Conservation (phyloP, 345 rosid species). For the Punica granatum region DNA sequence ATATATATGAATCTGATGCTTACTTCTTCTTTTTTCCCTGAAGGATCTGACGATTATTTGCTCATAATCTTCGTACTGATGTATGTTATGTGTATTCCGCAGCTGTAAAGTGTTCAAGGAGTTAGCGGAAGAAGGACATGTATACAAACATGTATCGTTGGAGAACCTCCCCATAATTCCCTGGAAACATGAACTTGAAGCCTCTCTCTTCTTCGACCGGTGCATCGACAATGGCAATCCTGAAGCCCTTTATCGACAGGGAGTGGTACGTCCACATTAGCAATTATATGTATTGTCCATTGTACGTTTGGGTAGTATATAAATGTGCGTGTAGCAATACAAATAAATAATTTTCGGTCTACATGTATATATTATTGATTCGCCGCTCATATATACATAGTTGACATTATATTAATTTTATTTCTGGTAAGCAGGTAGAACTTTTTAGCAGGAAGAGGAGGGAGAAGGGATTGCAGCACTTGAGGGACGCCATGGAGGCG, state of each 20-base stretch:
- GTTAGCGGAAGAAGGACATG: neutral
- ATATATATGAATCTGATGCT: neutral
- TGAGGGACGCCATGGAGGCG: neutral
- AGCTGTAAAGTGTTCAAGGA: neutral
- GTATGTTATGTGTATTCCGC: neutral
- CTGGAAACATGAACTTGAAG: neutral
- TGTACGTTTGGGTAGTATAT: too few species aligned
- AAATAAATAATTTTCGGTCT: too few species aligned
- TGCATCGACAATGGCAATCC: neutral
- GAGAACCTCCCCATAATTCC: neutral
- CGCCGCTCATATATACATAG: neutral
- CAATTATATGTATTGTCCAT: neutral
- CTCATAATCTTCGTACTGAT: neutral
- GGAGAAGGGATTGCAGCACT: neutral
- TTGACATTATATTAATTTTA: neutral
- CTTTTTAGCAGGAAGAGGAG: neutral
- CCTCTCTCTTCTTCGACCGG: neutral
- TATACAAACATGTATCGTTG: neutral
- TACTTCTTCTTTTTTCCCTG: neutral
- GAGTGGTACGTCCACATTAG: conserved; percentile 1
- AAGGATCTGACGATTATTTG: neutral
- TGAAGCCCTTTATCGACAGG: neutral
- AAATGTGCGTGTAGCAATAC: too few species aligned
- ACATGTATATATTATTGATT: too few species aligned
- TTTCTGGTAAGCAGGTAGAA: neutral